Conservation (phyloP, 2,329 filamentous ascomycete species). For the Aspergillus eucalypticola region DNA sequence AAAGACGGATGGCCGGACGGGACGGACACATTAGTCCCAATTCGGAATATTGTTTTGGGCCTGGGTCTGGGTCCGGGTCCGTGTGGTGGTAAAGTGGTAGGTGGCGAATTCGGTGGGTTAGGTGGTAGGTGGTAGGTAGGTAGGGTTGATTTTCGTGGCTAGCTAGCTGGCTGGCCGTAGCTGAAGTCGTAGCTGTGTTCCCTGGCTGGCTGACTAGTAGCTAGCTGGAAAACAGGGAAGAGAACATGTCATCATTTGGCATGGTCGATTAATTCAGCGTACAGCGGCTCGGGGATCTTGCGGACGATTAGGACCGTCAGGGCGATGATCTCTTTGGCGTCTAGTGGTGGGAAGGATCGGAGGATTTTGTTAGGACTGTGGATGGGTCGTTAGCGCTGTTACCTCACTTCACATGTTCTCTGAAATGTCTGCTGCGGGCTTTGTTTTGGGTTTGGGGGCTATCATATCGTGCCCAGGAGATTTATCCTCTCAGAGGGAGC, state of each 20-base stretch:
- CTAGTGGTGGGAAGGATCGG: constrained; percentile 80
- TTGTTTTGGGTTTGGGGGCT: background rate
- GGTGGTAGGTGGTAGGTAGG: background rate
- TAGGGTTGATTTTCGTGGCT: background rate
- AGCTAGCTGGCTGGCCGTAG: no score
- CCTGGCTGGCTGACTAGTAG: background rate
- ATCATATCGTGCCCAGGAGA: background rate
- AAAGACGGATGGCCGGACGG: no score
- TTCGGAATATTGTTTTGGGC: background rate
- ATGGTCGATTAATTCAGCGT: constrained; percentile 84
- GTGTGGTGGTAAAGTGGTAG: no score
- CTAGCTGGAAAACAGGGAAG: background rate
- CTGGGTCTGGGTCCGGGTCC: no score
- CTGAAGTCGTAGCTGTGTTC: background rate
- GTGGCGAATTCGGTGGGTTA: no score
- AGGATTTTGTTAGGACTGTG: constrained; percentile 85
- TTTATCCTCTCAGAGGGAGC: background rate
- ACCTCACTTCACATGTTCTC: no score
- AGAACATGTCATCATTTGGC: constrained; percentile 53
- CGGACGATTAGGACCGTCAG: constrained; percentile 83
- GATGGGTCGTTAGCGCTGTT: constrained; percentile 10
- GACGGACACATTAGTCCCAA: background rate
- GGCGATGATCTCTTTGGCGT: constrained; percentile 80
- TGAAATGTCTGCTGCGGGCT: background rate
- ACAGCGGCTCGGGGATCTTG: constrained; percentile 88